Conservation (phyloP, 352 stramenopile genomes). For the Phytophthora tubulina region DNA sequence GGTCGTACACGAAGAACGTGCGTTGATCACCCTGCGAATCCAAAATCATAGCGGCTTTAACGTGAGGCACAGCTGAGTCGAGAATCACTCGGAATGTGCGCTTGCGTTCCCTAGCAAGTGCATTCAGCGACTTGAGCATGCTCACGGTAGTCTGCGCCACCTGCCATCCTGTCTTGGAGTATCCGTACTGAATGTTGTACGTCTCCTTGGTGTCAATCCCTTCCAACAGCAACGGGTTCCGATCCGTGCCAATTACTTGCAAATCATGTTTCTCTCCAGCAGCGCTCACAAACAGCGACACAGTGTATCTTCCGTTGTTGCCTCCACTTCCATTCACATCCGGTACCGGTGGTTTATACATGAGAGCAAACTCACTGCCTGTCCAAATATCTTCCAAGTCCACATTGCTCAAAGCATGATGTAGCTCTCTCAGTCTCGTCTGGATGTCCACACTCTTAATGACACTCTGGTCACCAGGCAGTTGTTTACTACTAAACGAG, state of each 20-base stretch:
- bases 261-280: conserved; percentile 84
- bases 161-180: conserved; percentile 86
- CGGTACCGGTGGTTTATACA: conserved; percentile 53
- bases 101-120: conserved; percentile 71
- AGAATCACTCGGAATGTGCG: conserved; percentile 86
- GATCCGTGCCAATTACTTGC: conserved; percentile 82
- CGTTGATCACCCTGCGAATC: conserved; percentile 88
- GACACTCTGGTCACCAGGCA: conserved; percentile 56
- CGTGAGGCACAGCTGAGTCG: conserved; percentile 83
- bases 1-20: conserved; percentile 89
- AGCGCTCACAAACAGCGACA: conserved; percentile 82
- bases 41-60: conserved; percentile 89
- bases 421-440: conserved; percentile 83
- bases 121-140: conserved; percentile 84
- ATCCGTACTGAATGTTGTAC: conserved; percentile 83
- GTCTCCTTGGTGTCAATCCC: conserved; percentile 65
- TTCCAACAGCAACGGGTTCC: conserved; percentile 63
- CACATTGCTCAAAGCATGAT: conserved; percentile 69
- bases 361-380: conserved; percentile 75
- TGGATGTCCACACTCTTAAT: conserved; percentile 90
- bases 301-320: conserved; percentile 63
- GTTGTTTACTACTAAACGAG: conserved; percentile 83
- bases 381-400: conserved; percentile 87
- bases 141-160: conserved; percentile 82
- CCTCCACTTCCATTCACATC: conserved; percentile 23